A percentile compares a stretch with the other conserved stretches of the same genome.
These are phyloP conservation scores for Fagopyrum tataricum DNA, from an alignment of 148 eudicot species.

Conservation along the genomic window DNA sequence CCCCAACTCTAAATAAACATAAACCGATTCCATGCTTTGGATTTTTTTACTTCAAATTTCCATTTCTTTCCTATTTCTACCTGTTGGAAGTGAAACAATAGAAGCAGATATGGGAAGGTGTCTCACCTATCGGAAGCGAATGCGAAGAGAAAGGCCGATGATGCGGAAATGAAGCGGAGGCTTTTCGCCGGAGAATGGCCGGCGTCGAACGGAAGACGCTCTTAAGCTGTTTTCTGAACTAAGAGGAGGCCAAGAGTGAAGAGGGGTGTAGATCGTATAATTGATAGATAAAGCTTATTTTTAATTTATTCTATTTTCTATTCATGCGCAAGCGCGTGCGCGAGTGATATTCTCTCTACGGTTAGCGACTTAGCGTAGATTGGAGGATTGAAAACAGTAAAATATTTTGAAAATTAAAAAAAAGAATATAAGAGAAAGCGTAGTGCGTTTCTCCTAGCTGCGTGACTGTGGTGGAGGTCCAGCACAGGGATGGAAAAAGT, in stretches of 20 bases:
- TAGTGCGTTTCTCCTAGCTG: constrained; percentile 11
- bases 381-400: neutral
- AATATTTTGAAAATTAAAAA: neutral
- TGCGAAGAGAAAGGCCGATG: neutral
- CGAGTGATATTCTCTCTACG: neutral
- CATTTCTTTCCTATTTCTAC: neutral
- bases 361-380: neutral
- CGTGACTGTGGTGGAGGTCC: constrained; percentile 22
- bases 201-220: neutral
- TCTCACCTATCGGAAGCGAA: neutral
- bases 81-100: neutral
- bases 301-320: neutral
- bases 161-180: neutral
- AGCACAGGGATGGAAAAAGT: constrained; percentile 16
- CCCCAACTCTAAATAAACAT: neutral
- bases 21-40: neutral
- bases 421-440: neutral
- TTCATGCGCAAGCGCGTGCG: neutral
- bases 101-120: neutral
- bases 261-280: neutral
- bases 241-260: neutral
- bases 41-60: neutral
- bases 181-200: neutral
- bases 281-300: neutral
- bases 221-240: neutral